Percentiles rank a stretch among this genome's conserved stretches.
Evolutionary conservation across 1,284 basidiomycete species (phyloP).

Genomic region (Leccinum subatratum): DNA sequence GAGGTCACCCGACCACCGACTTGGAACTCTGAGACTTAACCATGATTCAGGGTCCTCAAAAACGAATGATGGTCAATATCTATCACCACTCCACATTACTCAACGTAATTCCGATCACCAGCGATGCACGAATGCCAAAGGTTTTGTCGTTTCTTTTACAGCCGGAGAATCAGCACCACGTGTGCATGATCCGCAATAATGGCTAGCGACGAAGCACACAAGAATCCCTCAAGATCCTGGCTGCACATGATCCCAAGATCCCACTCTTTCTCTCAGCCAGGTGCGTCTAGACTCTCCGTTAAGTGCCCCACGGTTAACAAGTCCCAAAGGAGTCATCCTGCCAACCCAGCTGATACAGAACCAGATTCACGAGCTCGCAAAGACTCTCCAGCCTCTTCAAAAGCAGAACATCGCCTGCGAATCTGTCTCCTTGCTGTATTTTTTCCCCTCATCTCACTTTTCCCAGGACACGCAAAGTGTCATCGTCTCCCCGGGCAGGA

Average conservation of each 20-base stretch:
- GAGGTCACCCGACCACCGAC: background rate
- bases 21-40: background rate
- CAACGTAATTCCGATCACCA: slow-evolving; percentile 44
- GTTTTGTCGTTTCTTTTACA: slow-evolving; percentile 44
- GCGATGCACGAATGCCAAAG: slow-evolving; percentile 45
- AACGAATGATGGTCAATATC: slow-evolving; percentile 49
- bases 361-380: slow-evolving; percentile 71
- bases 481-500: slow-evolving; percentile 70
- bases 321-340: slow-evolving; percentile 50
- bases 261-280: slow-evolving; percentile 41
- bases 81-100: slow-evolving; percentile 44
- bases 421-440: background rate
- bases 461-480: slow-evolving; percentile 71
- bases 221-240: slow-evolving; percentile 36
- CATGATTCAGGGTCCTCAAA: slow-evolving; percentile 41
- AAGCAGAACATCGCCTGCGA: slow-evolving; percentile 91
- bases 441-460: slow-evolving; percentile 7
- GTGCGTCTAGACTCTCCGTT: slow-evolving; percentile 14
- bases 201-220: slow-evolving; percentile 28
- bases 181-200: slow-evolving; percentile 22
- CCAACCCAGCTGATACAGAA: slow-evolving; percentile 64
- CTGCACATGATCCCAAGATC: slow-evolving; percentile 34
- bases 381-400: slow-evolving; percentile 67
- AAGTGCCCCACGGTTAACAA: too few relatives aligned
- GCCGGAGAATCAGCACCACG: slow-evolving; percentile 41